Base-by-base conservation (phyloP, 2,329 filamentous ascomycete genomes). In the Colletotrichum sp. region DNA sequence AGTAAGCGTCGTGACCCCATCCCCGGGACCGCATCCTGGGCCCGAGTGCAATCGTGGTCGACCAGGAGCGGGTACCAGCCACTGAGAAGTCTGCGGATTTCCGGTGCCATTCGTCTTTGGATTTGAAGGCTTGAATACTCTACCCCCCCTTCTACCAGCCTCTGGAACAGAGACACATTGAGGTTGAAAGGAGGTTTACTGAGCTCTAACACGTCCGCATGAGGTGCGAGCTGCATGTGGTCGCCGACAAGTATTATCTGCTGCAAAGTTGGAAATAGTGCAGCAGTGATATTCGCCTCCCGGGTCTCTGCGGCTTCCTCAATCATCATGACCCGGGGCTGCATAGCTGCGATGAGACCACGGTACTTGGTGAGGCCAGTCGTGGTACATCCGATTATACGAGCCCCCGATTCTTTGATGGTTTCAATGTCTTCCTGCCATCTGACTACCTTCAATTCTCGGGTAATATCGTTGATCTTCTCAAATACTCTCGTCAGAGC, bases 361-460 rank as follows among this genome's bases (percentile, higher is more conserved):
- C 95, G 92, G 77, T 97, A 96, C 79, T 98, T 98, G 83, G 93
- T 93, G 10, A 98, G 82, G 1, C 95, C 95, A 0, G 95, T 98
- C 0, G 94, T 96, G 0, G 95, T 98, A 67, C 90, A 90, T 39
- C 90, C 90, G 5, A 96, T 84, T 28, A 95, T 87, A 26, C 90
- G 84, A 18, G 89, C 83, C 0, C 79, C 64, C 18, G 84, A 81
- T 2, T 78, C 72, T 4, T 79, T 79, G n/a, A 90, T 81, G 7
- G 87, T 80, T 7, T 80, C 79, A 10, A 89, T 84, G 74, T 95
- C 91, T 43, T 87, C 86, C 74, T 93, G 89, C 88, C 90, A 93
- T 30, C 87, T 89, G 18, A 89, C 89, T 24, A 90, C 88, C 67
- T 90, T 92, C 9, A 92, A 83, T 16, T 91, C 86, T 13, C 85